Evolutionary conservation across 208 protist genomes (phyloP).

Genomic region (Zelonia costaricensis): DNA sequence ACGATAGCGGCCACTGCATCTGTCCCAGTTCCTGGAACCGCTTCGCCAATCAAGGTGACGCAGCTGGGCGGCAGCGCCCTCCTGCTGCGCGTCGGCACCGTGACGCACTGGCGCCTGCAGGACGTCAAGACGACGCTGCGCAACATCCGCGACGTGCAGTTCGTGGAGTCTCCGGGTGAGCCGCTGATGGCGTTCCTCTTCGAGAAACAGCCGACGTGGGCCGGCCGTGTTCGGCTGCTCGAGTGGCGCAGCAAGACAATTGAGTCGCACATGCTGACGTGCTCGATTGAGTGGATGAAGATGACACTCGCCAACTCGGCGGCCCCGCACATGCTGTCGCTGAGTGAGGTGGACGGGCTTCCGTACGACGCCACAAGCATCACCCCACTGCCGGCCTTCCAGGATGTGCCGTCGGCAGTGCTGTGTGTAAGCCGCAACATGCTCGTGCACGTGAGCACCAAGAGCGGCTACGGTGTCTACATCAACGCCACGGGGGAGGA

Average conservation of each 20-base stretch:
- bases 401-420: conserved; percentile 67
- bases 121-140: conserved; percentile 51
- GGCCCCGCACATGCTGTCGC: conserved; percentile 52
- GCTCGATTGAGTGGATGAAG: conserved; percentile 75
- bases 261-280: conserved; percentile 80
- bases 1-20: too few relatives aligned
- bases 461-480: conserved; percentile 74
- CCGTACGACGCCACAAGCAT: conserved; percentile 85
- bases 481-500: conserved; percentile 77
- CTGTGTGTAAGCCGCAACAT: conserved; percentile 74
- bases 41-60: neutral
- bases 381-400: conserved; percentile 61
- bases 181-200: conserved; percentile 80
- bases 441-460: conserved; percentile 81
- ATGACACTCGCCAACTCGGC: conserved; percentile 43
- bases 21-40: neutral
- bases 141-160: conserved; percentile 88
- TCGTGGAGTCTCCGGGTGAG: conserved; percentile 79
- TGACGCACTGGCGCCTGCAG: conserved; percentile 43
- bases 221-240: conserved; percentile 79
- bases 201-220: conserved; percentile 80
- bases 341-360: conserved; percentile 82
- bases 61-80: conserved; percentile 7
- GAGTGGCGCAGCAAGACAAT: conserved; percentile 80
- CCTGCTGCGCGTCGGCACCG: conserved; percentile 39